These are phyloP conservation scores for Orobanche coerulescens DNA, from an alignment of 257 asterid species.

Conservation along the genomic window DNA sequence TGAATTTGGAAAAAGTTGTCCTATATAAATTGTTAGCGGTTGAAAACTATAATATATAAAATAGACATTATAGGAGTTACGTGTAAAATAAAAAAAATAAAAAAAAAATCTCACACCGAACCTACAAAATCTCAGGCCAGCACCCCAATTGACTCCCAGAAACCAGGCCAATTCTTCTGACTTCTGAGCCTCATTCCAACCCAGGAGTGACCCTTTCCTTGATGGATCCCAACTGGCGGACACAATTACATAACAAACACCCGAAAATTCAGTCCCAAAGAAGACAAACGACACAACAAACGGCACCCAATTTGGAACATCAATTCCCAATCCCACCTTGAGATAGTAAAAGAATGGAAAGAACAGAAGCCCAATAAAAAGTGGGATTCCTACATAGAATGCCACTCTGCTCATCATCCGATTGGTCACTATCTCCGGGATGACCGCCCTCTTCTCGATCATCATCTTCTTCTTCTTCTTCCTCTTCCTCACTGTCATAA, in stretches of 20 bases:
- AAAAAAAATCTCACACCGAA: neutral
- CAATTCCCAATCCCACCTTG: conserved; percentile 73
- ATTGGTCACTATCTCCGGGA: conserved; percentile 91
- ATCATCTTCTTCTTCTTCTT: conserved; percentile 36
- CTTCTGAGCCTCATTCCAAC: conserved; percentile 90
- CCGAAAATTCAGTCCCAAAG: conserved; percentile 79
- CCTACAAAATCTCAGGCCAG: conserved; percentile 45
- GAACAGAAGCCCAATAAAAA: conserved; percentile 62
- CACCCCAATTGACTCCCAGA: conserved; percentile 78
- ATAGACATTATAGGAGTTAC: no score
- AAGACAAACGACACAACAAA: conserved; percentile 76
- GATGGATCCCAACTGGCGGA: conserved; percentile 97
- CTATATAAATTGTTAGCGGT: no score
- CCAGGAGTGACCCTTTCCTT: conserved; percentile 85
- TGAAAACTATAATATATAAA: no score
- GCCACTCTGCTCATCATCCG: conserved; percentile 87
- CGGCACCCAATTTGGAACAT: conserved; percentile 89
- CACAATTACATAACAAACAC: conserved; percentile 91
- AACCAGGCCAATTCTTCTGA: conserved; percentile 89
- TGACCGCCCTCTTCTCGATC: conserved; percentile 53
- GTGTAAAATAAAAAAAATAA: neutral
- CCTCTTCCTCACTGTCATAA: conserved; percentile 33
- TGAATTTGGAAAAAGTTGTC: no score
- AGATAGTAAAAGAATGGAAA: conserved; percentile 93
- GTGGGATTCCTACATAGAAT: conserved; percentile 74